Evolutionary conservation across 441 rosid species (phyloP), one percentile per base, ranked within the genome.

Genomic region (Eruca vesicaria): DNA sequence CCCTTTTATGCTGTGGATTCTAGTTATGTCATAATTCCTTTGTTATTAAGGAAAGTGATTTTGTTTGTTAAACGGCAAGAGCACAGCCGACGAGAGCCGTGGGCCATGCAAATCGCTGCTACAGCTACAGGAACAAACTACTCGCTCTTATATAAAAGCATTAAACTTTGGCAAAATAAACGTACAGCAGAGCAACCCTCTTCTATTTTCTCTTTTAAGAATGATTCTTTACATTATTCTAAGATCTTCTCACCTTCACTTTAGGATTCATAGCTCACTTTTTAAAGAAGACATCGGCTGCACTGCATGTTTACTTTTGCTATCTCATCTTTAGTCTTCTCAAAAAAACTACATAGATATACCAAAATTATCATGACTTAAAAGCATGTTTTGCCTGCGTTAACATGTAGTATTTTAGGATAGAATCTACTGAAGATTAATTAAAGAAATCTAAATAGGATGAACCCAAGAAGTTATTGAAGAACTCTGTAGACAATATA

Each of bases 201-300:
- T 65, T 60, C 80, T 67, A 81, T 28, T 12, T 71, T 43, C 50
- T 71, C 77, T 66, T n/a, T 72, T 78, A 60, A 59, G 68, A 78
- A 53, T 78, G 74, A 66, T 72, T 86, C 94, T 93, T 93, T 89
- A 80, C 76, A 75, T 76, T 81, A 79, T 82, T 83, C 82, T 72
- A 81, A 84, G 88, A 85, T 87, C 79, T 78, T 26, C 68, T 71
- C 89, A 71, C 10, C 75, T 72, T 63, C 80, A 77, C 90, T 89
- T 89, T 87, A 80, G 86, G 82, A 84, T 85, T 87, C 87, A 80
- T 82, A 87, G 88, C 91, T 85, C 94, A 76, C 45, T 85, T 83
- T 38, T 43, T 43, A 87, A 83, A 86, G 84, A 82, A 62, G 71
- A 84, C 67, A 77, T 77, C 72, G 56, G 71, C 59, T 55, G 59